Conservation (phyloP, 2,329 filamentous ascomycete genomes). For the Lasiodiplodia gonubiensis region DNA sequence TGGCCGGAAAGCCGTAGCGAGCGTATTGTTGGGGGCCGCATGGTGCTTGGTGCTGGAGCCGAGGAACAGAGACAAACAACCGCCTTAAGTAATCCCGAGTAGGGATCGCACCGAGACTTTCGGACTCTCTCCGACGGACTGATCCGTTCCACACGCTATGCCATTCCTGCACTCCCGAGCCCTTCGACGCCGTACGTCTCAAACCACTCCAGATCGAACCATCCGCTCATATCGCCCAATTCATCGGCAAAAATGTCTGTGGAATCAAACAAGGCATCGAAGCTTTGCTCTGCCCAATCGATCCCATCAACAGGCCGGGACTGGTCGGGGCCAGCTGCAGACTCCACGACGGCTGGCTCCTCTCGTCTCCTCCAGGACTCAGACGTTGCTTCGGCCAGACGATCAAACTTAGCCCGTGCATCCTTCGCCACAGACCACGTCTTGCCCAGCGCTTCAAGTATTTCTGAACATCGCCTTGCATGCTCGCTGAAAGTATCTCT, state of each 20-base stretch:
- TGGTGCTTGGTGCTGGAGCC: neutral
- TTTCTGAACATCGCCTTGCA: conserved; percentile 51
- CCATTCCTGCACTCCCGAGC: neutral
- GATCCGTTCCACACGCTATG: conserved; percentile 3
- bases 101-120: neutral
- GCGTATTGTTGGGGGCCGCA: neutral
- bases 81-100: neutral
- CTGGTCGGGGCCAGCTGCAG: neutral
- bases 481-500: conserved; percentile 52
- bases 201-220: conserved; percentile 25
- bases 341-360: neutral
- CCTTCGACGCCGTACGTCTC: conserved; percentile 12
- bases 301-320: neutral
- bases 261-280: neutral
- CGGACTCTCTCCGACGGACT: conserved; percentile 10
- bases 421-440: conserved; percentile 58
- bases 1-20: neutral
- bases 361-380: conserved; percentile 6
- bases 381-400: conserved; percentile 8
- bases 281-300: neutral
- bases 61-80: neutral
- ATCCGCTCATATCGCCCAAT: conserved; percentile 16
- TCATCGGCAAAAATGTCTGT: neutral
- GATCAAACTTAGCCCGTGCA: conserved; percentile 9
- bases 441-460: conserved; percentile 59